Evolutionary conservation across 768 basidiomycete species (phyloP).

Genomic region (Auricularia sp.): DNA sequence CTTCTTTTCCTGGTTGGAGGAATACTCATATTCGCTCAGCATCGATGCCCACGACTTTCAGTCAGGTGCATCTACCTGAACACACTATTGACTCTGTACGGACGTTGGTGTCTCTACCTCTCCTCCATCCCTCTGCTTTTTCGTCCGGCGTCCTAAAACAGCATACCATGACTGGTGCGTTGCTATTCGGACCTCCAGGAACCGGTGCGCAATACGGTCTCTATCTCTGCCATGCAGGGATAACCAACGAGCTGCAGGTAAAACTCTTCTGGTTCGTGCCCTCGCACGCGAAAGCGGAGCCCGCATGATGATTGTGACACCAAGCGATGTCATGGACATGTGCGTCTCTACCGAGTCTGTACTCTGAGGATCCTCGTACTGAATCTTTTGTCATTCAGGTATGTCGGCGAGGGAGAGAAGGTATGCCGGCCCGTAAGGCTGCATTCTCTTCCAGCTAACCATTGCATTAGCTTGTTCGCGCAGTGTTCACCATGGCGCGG

Average conservation of each 20-base stretch:
- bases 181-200: conserved; percentile 89
- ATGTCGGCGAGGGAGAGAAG: not conserved
- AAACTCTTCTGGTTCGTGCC: conserved; percentile 81
- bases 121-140: conserved; percentile 82
- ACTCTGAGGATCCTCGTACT: too few relatives aligned
- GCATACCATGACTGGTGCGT: conserved; percentile 83
- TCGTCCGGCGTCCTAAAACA: conserved; percentile 82
- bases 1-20: not conserved
- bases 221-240: too few relatives aligned
- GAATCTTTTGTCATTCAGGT: conserved; percentile 29
- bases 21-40: conserved; percentile 26
- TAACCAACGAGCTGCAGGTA: conserved; percentile 27
- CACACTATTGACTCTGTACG: conserved; percentile 88
- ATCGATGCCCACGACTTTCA: conserved; percentile 73
- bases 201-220: conserved; percentile 28
- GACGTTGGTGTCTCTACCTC: conserved; percentile 80
- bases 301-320: conserved; percentile 82
- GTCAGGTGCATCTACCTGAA: conserved; percentile 77
- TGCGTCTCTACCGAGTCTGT: too few relatives aligned
- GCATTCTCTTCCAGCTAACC: conserved; percentile 4
- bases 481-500: conserved; percentile 81
- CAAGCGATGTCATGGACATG: conserved; percentile 96
- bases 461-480: conserved; percentile 89
- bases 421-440: not conserved
- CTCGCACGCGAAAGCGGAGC: conserved; percentile 91